A percentile compares a stretch with the other conserved stretches of the same genome.
Evolutionary conservation across 176 grass and related monocot species (phyloP).

Genomic region (Chloris gayana): DNA sequence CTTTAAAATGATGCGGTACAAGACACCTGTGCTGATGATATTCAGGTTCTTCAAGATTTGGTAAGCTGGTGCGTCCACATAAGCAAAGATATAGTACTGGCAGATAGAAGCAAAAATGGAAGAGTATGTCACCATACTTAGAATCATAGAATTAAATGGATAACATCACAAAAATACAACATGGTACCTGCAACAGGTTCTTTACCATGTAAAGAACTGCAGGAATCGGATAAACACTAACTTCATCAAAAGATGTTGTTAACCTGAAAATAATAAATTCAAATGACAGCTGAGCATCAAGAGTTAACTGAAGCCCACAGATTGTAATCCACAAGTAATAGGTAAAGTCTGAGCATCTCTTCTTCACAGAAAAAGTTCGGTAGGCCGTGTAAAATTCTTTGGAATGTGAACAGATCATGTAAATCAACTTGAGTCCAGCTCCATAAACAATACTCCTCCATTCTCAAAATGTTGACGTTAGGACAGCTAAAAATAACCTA

Average conservation of each 20-base stretch:
- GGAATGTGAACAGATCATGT: neutral
- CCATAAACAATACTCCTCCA: neutral
- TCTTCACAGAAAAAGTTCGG: neutral
- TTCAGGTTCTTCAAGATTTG: constrained; percentile 78
- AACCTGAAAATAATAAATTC: constrained; percentile 50
- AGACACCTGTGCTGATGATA: constrained; percentile 69
- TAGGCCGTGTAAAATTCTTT: neutral
- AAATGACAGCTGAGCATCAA: neutral
- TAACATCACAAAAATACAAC: constrained; percentile 10
- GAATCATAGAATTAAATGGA: constrained; percentile 22
- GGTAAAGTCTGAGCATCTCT: neutral
- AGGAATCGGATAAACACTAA: constrained; percentile 61
- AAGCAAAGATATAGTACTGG: constrained; percentile 77
- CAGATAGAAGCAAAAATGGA: constrained; percentile 12
- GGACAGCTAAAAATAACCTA: too few relatives aligned
- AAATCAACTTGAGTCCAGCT: neutral
- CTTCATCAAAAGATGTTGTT: constrained; percentile 57
- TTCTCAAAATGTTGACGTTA: too few relatives aligned
- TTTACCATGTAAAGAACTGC: constrained; percentile 68
- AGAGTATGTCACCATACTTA: constrained; percentile 14
- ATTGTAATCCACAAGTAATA: neutral
- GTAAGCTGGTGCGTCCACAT: constrained; percentile 75
- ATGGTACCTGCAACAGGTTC: constrained; percentile 61
- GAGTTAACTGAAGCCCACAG: constrained; percentile 8
- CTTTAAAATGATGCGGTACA: constrained; percentile 66